A percentile compares a stretch with the other conserved stretches of the same genome.
Evolutionary conservation across 2,329 filamentous ascomycete genomes (phyloP).

Genomic region (Phialocephala subalpina): DNA sequence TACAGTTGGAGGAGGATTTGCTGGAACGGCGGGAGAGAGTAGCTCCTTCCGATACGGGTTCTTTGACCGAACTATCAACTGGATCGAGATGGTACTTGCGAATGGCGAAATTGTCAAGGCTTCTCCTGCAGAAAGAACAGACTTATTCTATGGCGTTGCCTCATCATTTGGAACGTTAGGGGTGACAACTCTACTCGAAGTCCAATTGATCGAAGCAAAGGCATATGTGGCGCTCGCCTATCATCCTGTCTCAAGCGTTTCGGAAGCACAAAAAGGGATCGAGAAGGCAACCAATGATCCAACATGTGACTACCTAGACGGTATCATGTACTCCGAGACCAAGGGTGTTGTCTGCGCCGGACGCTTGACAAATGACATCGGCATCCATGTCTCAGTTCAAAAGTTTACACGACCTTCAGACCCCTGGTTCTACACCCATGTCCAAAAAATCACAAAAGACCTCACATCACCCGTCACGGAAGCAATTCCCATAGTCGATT

Average conservation of each 20-base stretch:
- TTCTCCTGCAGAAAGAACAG: conserved; percentile 53
- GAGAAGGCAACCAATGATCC: conserved; percentile 38
- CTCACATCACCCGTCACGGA: conserved; percentile 44
- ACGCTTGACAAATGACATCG: conserved; percentile 49
- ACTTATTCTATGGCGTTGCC: conserved; percentile 66
- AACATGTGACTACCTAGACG: conserved; percentile 65
- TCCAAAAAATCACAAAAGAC: conserved; percentile 42
- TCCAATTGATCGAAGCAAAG: conserved; percentile 61
- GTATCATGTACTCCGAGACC: conserved; percentile 56
- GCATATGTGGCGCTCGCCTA: conserved; percentile 64
- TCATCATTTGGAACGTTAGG: conserved; percentile 67
- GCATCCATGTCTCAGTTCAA: conserved; percentile 42
- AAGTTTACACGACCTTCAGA: conserved; percentile 61
- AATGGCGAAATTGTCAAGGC: conserved; percentile 62
- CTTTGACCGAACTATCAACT: conserved; percentile 68
- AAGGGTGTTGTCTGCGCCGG: conserved; percentile 62
- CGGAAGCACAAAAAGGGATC: conserved; percentile 52
- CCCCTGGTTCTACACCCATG: conserved; percentile 72
- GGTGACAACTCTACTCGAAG: conserved; percentile 64
- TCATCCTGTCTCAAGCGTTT: conserved; percentile 50
- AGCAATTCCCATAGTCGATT: conserved; percentile 56
- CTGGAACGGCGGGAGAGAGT: conserved; percentile 72
- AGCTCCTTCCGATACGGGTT: conserved; percentile 70
- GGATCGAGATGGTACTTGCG: conserved; percentile 68
- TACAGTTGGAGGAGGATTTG: conserved; percentile 71